A percentile compares a stretch with the other conserved stretches of the same genome.
phyloP scores from a whole-genome alignment of 257 asterid genomes.

The Solanum bulbocastanum region DNA sequence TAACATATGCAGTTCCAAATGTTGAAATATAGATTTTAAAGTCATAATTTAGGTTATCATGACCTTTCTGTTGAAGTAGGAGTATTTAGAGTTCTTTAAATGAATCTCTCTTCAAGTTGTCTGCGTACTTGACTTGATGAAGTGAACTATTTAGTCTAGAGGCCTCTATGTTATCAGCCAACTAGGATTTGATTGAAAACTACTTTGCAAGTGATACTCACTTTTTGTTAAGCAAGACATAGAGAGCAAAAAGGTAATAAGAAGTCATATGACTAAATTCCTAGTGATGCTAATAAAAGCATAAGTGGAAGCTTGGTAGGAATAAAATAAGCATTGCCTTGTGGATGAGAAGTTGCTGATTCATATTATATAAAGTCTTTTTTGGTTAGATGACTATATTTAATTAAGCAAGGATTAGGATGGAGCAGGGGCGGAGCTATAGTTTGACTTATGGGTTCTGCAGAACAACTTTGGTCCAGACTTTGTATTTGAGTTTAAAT shows the following conservation, averaged over 20 bases:
- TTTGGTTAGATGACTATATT: not conserved
- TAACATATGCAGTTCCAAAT: not conserved
- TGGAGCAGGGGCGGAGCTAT: not conserved
- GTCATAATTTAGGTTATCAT: not conserved
- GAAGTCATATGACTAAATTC: not conserved
- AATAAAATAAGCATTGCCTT: not conserved
- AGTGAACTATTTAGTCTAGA: not conserved
- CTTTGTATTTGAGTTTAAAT: not conserved
- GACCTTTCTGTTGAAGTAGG: not conserved
- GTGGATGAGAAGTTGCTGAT: not conserved
- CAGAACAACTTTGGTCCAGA: not conserved
- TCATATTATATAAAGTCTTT: not conserved
- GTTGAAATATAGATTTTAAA: not conserved
- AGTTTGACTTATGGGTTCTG: not conserved
- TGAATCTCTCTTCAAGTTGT: not conserved
- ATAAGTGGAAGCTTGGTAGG: not conserved
- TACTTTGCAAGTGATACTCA: not conserved
- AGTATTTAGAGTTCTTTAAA: not conserved
- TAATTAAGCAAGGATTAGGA: not conserved
- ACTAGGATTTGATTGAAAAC: not conserved
- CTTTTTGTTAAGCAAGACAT: not conserved
- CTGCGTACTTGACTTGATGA: not conserved
- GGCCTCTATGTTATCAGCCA: not conserved
- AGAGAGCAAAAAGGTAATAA: not conserved
- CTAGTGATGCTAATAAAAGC: not conserved